These are phyloP conservation scores for Nakazawaea wickerhamii DNA, from an alignment of 805 yeast species.

Conservation along the genomic window DNA sequence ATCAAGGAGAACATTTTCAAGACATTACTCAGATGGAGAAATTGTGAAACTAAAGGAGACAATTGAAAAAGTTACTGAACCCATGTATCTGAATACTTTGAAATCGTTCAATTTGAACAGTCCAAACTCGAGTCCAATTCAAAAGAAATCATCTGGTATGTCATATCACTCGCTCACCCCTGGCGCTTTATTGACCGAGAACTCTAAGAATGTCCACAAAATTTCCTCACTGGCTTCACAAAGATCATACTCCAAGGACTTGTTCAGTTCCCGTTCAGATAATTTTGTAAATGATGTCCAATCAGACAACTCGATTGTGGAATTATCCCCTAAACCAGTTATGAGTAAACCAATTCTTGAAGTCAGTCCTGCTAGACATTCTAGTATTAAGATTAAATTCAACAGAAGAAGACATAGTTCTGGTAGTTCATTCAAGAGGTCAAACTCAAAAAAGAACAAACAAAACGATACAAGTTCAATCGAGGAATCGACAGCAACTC, in stretches of 20 bases:
- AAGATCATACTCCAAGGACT: neutral
- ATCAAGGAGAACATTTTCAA: constrained; percentile 5
- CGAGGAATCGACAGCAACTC: constrained; percentile 13
- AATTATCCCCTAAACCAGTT: neutral
- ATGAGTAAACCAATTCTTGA: neutral
- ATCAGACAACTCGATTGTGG: neutral
- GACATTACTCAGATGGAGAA: neutral
- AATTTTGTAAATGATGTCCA: neutral
- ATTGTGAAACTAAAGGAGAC: neutral
- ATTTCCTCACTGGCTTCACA: neutral
- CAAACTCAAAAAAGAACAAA: neutral
- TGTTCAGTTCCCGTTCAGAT: neutral
- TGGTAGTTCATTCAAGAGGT: neutral
- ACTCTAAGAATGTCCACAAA: neutral
- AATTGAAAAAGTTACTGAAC: neutral
- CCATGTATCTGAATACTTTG: neutral
- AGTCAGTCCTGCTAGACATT: neutral
- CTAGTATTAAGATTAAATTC: constrained; percentile 8
- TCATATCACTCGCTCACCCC: neutral
- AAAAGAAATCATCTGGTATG: neutral
- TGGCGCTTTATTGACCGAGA: neutral
- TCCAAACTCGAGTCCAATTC: neutral
- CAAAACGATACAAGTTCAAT: neutral
- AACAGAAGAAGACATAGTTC: constrained; percentile 1
- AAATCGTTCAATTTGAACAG: constrained; percentile 2